Base-by-base conservation (phyloP, 1,284 basidiomycete species). In the Gomphus bonarii region DNA sequence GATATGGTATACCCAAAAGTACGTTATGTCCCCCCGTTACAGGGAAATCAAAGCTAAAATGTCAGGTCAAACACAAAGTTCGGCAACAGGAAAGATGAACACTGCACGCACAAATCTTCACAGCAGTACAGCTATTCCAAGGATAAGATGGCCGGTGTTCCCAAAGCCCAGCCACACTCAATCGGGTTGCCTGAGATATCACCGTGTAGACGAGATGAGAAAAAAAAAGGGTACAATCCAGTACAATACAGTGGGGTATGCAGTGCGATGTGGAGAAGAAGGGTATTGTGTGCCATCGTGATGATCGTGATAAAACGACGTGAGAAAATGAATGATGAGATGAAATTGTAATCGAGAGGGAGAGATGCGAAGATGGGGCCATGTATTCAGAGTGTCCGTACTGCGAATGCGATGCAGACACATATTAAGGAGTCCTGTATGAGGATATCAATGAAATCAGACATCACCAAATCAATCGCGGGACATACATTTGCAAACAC, bases 351-450 rank as follows among this genome's bases (percentile, higher is more conserved):
- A 35, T 30, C 9, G 46, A 33, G 28, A 40, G 47, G 20, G 25
- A 33, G 12, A 3, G 38, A 42, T 18, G 53, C 11, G 25, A 14
- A 46, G 43, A 42, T 42, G 12, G 55, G n/a, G 35, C 5, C n/a
- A 25, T 25, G 22, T 38, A 3, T 46, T 54, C 33, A 78, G 62
- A 73, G 67, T 61, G 75, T 78, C 67, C 77, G 77, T 60, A 88
- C 74, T 60, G 84, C 84, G 65, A 86, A 80, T 40, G 84, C 83
- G 65, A 86, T 80, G 73, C 84, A 86, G 67, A 85, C 80, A 75
- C 83, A 86, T 63, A 86, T 85, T 65, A 88, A 69, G 55, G 82
- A 81, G 67, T 85, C 83, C 85, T 88, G 66, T 40, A 49, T 55
- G 49, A 22, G 31, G 55, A 22, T 22, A 31, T 22, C 28, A 44